Conservation (phyloP, 2,329 filamentous ascomycete species). For the Fusarium sulawesiense region DNA sequence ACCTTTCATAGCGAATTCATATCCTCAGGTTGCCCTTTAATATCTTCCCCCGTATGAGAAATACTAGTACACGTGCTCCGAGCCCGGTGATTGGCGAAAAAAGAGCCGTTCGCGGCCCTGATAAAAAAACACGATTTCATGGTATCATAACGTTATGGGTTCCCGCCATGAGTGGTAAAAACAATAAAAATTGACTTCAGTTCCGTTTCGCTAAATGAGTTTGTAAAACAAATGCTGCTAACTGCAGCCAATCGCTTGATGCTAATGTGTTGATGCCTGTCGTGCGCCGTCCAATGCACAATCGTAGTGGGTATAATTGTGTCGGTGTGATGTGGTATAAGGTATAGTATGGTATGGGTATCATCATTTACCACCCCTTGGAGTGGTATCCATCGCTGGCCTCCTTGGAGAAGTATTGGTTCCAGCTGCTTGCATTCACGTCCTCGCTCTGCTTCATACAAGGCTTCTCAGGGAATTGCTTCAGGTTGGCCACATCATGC, state of each 20-base stretch:
- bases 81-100: slow-evolving; percentile 39
- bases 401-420: slow-evolving; percentile 86
- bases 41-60: slow-evolving; percentile 33
- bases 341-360: slow-evolving; percentile 30
- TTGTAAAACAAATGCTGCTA: slow-evolving; percentile 40
- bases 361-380: slow-evolving; percentile 55
- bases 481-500: slow-evolving; percentile 88
- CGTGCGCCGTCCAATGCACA: slow-evolving; percentile 49
- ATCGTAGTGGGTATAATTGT: slow-evolving; percentile 40
- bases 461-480: slow-evolving; percentile 78
- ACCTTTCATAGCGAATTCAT: slow-evolving; percentile 27
- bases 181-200: slow-evolving; percentile 31
- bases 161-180: slow-evolving; percentile 41
- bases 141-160: slow-evolving; percentile 48
- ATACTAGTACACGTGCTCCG: slow-evolving; percentile 46
- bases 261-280: slow-evolving; percentile 46
- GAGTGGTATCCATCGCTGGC: slow-evolving; percentile 64
- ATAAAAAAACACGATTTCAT: slow-evolving; percentile 44
- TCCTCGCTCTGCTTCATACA: slow-evolving; percentile 70
- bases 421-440: slow-evolving; percentile 79
- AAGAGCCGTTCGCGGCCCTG: slow-evolving; percentile 32
- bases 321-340: slow-evolving; percentile 19
- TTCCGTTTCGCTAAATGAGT: slow-evolving; percentile 34
- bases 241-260: slow-evolving; percentile 46
- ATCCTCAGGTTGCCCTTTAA: slow-evolving; percentile 44